Base-by-base conservation (phyloP, 2,329 filamentous ascomycete genomes). In the Colletotrichum liriopes region DNA sequence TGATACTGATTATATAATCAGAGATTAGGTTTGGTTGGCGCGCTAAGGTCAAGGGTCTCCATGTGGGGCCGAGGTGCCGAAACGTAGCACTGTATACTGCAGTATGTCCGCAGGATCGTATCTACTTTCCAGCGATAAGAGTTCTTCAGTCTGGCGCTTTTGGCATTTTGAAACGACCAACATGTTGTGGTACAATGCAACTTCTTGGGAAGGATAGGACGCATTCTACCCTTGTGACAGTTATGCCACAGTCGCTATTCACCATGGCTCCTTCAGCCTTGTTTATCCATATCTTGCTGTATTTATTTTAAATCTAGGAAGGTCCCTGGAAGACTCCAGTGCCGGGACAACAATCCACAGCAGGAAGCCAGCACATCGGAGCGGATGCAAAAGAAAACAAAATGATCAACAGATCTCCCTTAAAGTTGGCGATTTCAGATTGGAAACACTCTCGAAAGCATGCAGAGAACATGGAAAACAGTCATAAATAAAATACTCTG, bases 1-100 rank as follows among this genome's bases (percentile, higher is more conserved):
- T 75, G 71, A 51, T 18, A 1, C 0, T 8, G 20, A 41, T 64
- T 60, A 67, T 4, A n/a, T 61, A 69, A 72, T 20, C 32, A 2
- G 1, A 41, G 26, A 56, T 61, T 62, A 55, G 51, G 41, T 62
- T 58, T 35, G 47, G 18, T n/a, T 8, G 39, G 32, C 32, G 11
- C 26, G 16, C 59, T 51, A n/a, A 37, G 12, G 35, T 32, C 9
- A 32, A 55, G 39, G 41, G 39, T 47, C 52, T 37, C 8, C 5
- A 39, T 9, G 62, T 55, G 51, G 62, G 62, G n/a, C 62, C 29
- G 35, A 56, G 43, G 29, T 37, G 8, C 9, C 9, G 11, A 8
- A n/a, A 14, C 35, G 14, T 45, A n/a, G 32, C 32, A 16, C n/a
- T 26, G 37, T 56, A 26, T 26, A 26, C n/a, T 26, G 23, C 23